These are phyloP conservation scores for Tricholoma terreum DNA, from an alignment of 768 basidiomycete species.

Conservation along the genomic window DNA sequence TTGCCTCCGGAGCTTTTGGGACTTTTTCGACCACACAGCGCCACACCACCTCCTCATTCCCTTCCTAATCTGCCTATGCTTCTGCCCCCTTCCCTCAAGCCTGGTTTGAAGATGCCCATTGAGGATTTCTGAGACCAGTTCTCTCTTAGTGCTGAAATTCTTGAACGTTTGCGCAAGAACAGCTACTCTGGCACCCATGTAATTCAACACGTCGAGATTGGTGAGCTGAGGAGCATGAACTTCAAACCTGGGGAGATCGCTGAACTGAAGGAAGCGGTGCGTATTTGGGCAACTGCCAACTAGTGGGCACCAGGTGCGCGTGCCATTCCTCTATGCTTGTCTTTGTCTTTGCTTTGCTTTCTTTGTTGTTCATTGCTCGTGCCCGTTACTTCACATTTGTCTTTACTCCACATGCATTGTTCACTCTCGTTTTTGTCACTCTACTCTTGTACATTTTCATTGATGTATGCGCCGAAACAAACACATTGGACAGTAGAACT, in stretches of 20 bases:
- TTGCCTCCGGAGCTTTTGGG: background rate
- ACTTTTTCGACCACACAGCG: background rate
- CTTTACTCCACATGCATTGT: background rate
- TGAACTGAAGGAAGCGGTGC: constrained; percentile 19
- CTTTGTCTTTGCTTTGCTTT: too few species aligned
- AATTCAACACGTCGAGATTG: constrained; percentile 11
- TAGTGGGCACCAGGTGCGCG: background rate
- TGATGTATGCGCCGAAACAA: background rate
- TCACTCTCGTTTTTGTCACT: background rate
- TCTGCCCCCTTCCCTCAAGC: background rate
- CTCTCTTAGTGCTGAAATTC: constrained; percentile 7
- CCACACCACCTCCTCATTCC: background rate
- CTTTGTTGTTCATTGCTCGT: too few species aligned
- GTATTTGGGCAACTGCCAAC: constrained; percentile 7
- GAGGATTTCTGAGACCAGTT: constrained; percentile 1
- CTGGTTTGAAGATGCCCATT: constrained; percentile 3
- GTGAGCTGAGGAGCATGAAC: constrained; percentile 14
- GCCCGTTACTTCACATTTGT: background rate
- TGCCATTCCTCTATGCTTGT: too few species aligned
- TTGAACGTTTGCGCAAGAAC: constrained; percentile 4
- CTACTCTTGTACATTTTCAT: background rate
- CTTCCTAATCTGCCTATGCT: background rate
- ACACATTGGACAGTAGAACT: background rate
- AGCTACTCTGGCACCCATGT: constrained; percentile 12
- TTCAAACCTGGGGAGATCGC: constrained; percentile 19